Base-by-base conservation (phyloP, 2,329 filamentous ascomycete genomes). In the Claviceps sorghi region DNA sequence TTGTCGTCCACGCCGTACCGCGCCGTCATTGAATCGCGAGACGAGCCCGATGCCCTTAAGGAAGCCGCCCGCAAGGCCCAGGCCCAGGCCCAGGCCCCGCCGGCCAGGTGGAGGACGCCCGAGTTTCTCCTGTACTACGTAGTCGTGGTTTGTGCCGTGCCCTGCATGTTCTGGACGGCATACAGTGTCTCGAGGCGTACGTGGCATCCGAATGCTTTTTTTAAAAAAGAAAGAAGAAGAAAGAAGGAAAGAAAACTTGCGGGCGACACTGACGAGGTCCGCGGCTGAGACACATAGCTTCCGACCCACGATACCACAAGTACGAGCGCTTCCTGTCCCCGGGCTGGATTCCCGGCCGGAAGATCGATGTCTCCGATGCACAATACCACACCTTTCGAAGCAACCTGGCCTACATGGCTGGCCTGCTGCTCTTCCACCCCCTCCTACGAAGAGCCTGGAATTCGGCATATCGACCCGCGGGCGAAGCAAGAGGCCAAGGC, bases 311-410 rank as follows among this genome's bases (percentile, higher is more conserved):
- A 58, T 98, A 93, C 64, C 65, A 75, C 54, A 86, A 83, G 59
- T 96, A 83, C 64, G 76, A 84, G 55, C 72, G 73, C 54, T 72
- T 83, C 41, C 77, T 98, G 17, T 82, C 81, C 2, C 76, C 82
- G 9, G 94, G 93, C 59, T 98, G 93, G 93, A 86, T 98, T 53
- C 86, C 85, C 8, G 91, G 91, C 29, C 85, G 91, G 54, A 88
- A 88, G 76, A 88, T 97, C 56, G 93, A 98, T 69, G 82, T 89
- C 57, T 93, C 89, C 41, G 93, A 98, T 69, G 68, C 78, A 34
- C 93, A 98, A 67, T 98, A 97, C 68, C 73, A 77, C 54, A 82
- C 80, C 40, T 96, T 98, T 64, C 83, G 94, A 58, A 73, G 78
- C 56, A 97, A 97, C 62, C 76, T 97, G 40, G 90, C 88, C 2